A percentile compares a stretch with the other conserved stretches of the same genome.
Evolutionary conservation across 768 basidiomycete species (phyloP).

Genomic region (Collybia sp.): DNA sequence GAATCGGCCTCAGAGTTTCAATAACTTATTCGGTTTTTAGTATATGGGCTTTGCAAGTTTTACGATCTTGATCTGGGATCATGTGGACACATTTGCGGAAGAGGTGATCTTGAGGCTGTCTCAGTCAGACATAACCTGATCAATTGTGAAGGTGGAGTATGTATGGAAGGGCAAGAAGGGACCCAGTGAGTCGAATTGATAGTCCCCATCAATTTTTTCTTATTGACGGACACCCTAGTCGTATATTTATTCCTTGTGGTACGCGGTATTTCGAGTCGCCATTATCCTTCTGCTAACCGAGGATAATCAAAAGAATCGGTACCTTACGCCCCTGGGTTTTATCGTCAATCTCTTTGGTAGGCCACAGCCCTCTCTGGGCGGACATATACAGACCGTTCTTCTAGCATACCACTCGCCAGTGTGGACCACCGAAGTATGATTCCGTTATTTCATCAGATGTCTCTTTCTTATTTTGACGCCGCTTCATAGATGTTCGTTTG

Average conservation of each 20-base stretch:
- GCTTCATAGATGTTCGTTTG: no score
- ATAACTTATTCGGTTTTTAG: not conserved
- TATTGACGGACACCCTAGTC: constrained; percentile 18
- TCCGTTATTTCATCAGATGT: not conserved
- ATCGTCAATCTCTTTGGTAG: constrained; percentile 50
- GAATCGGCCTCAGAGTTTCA: no score
- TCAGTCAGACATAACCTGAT: no score
- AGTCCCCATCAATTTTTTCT: not conserved
- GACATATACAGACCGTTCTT: not conserved
- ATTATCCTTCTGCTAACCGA: not conserved
- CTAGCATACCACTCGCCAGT: constrained; percentile 37
- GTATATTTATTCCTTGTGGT: constrained; percentile 40
- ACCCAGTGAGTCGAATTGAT: constrained; percentile 27
- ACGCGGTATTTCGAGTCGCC: constrained; percentile 6
- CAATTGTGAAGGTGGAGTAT: constrained; percentile 33
- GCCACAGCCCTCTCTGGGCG: not conserved
- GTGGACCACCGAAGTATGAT: constrained; percentile 33
- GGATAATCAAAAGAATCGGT: constrained; percentile 44
- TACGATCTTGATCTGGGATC: constrained; percentile 51
- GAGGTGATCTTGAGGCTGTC: constrained; percentile 23
- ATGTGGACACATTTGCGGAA: constrained; percentile 44
- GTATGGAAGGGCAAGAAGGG: constrained; percentile 50
- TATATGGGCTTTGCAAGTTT: constrained; percentile 40
- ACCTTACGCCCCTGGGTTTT: constrained; percentile 59
- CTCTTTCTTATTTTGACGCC: no score